Percentiles rank a stretch among this genome's conserved stretches.
Evolutionary conservation across 371 early-diverging fungal genomes (phyloP).

Genomic region (Mortierella sp.): DNA sequence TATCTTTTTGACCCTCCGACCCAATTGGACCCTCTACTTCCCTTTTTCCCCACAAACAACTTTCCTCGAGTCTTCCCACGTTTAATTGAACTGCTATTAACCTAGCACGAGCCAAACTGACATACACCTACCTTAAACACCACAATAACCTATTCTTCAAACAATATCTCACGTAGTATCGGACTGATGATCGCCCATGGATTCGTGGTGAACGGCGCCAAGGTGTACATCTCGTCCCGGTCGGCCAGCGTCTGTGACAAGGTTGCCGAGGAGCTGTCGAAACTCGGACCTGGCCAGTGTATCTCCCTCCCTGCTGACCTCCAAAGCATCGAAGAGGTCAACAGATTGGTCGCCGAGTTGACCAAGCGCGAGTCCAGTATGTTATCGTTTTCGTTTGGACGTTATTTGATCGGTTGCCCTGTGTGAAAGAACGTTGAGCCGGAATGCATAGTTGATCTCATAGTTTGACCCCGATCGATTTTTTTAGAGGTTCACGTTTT

Average conservation of each 20-base stretch:
- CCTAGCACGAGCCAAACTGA: too few species aligned
- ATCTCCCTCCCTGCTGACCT: conserved; percentile 85
- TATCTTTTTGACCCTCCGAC: too few species aligned
- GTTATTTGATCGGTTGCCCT: background rate
- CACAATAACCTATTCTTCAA: too few species aligned
- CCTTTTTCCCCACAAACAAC: too few species aligned
- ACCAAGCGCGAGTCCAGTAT: conserved; percentile 70
- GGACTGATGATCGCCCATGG: conserved; percentile 83
- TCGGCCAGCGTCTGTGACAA: conserved; percentile 72
- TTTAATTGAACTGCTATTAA: background rate
- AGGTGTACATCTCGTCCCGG: conserved; percentile 83
- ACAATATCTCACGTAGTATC: conserved; percentile 45
- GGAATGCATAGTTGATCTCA: too few species aligned
- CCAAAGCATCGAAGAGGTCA: conserved; percentile 71
- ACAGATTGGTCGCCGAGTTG: conserved; percentile 72
- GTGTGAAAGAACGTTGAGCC: background rate
- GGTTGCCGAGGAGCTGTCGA: conserved; percentile 71
- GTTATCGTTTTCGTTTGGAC: background rate
- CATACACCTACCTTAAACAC: too few species aligned
- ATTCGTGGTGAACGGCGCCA: conserved; percentile 81
- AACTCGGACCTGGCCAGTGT: conserved; percentile 79
- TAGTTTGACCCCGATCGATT: background rate
- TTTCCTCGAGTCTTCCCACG: too few species aligned
- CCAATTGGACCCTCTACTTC: too few species aligned
- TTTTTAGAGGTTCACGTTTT: conserved; percentile 81